Evolutionary conservation across 257 asterid species (phyloP).

Genomic region (Jacaranda copaia): DNA sequence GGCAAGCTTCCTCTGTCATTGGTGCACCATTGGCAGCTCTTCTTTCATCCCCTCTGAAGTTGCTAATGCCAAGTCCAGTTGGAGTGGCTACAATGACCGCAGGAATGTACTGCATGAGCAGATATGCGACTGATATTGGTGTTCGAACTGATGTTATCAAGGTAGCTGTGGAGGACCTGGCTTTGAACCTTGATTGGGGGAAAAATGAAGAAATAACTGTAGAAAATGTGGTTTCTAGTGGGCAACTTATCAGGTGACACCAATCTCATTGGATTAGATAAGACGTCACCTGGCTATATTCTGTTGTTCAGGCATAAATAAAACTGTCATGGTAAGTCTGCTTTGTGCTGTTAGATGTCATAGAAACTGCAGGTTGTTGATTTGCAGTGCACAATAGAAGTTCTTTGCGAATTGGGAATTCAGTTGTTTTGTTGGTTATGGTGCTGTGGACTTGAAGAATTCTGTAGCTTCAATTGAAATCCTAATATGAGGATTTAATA

Average conservation of each 20-base stretch:
- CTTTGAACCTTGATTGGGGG: constrained; percentile 73
- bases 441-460: background rate
- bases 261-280: constrained; percentile 26
- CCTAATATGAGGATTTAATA: no score
- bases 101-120: constrained; percentile 90
- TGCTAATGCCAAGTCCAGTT: constrained; percentile 81
- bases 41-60: constrained; percentile 79
- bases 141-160: constrained; percentile 78
- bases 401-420: background rate
- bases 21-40: constrained; percentile 96
- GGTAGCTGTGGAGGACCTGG: constrained; percentile 86
- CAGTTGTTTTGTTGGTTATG: constrained; percentile 7
- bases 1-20: constrained; percentile 86
- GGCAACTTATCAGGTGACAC: constrained; percentile 44
- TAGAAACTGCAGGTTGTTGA: constrained; percentile 22
- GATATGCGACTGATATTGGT: constrained; percentile 92
- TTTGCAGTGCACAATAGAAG: background rate
- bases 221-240: constrained; percentile 38
- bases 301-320: background rate
- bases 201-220: constrained; percentile 40
- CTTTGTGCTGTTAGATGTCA: constrained; percentile 29
- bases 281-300: constrained; percentile 7
- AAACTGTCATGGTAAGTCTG: background rate
- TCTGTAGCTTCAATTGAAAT: no score
- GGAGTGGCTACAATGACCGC: constrained; percentile 88